Evolutionary conservation across 345 rosid species (phyloP).

Genomic region (Aquilaria malaccensis): DNA sequence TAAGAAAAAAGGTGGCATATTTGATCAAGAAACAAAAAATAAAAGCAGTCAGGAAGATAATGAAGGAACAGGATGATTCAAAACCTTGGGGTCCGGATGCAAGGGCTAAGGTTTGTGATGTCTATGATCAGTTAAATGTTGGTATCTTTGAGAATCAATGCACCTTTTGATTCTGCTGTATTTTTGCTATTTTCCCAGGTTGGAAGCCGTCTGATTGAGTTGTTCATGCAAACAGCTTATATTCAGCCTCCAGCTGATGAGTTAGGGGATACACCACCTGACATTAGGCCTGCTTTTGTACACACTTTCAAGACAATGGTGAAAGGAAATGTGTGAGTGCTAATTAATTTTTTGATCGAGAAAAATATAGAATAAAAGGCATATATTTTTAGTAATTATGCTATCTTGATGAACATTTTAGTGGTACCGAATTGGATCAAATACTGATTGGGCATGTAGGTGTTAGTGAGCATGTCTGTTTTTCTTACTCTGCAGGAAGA

Average conservation of each 20-base stretch:
- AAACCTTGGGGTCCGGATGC: conserved; percentile 66
- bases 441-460: background rate
- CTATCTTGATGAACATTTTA: background rate
- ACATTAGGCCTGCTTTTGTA: conserved; percentile 86
- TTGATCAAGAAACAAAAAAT: conserved; percentile 81
- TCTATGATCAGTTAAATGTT: background rate
- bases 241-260: conserved; percentile 75
- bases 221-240: conserved; percentile 72
- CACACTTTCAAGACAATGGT: conserved; percentile 51
- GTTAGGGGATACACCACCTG: conserved; percentile 61
- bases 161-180: background rate
- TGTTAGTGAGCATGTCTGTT: background rate
- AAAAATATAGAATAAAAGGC: background rate
- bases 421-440: conserved; percentile 10
- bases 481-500: conserved; percentile 40
- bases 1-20: conserved; percentile 65
- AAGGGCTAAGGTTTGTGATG: conserved; percentile 73
- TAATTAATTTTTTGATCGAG: conserved; percentile 12
- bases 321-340: conserved; percentile 46
- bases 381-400: conserved; percentile 1
- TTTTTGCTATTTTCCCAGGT: conserved; percentile 42
- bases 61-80: conserved; percentile 59
- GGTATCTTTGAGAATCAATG: conserved; percentile 6
- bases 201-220: conserved; percentile 86
- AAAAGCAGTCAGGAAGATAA: conserved; percentile 69